Conservation (phyloP, 495 filamentous ascomycete species). For the Parathielavia hyrcaniae region DNA sequence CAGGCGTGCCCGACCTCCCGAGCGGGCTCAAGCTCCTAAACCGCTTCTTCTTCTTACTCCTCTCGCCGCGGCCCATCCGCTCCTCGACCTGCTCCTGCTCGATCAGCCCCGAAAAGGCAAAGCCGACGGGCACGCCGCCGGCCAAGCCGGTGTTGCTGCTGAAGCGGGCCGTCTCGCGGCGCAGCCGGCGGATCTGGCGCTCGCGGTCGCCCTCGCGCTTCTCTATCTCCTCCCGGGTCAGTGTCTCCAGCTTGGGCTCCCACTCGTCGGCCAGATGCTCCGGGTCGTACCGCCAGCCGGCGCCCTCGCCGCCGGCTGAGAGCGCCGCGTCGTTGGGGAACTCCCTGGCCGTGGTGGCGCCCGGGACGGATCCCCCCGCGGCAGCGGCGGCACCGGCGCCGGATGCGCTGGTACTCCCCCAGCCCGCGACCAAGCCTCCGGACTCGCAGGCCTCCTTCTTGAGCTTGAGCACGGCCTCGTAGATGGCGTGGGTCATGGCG, state of each 20-base stretch:
- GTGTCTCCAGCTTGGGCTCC: slow-evolving; percentile 85
- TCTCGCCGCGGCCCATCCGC: slow-evolving; percentile 75
- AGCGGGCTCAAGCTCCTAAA: slow-evolving; percentile 77
- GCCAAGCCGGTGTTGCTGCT: slow-evolving; percentile 75
- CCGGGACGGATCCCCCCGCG: slow-evolving; percentile 48
- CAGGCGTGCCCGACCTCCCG: slow-evolving; percentile 60
- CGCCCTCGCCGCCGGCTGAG: slow-evolving; percentile 51
- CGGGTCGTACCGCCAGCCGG: slow-evolving; percentile 90
- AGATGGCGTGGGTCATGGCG: slow-evolving; percentile 91
- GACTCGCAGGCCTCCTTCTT: slow-evolving; percentile 96
- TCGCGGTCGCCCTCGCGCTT: slow-evolving; percentile 94
- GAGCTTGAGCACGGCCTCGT: slow-evolving; percentile 84
- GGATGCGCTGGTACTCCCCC: slow-evolving; percentile 19
- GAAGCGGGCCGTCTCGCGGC: slow-evolving; percentile 88
- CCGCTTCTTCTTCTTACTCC: slow-evolving; percentile 87
- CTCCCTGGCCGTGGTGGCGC: slow-evolving; percentile 39
- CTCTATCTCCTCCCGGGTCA: slow-evolving; percentile 96
- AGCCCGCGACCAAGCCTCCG: slow-evolving; percentile 67
- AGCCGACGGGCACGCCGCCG: slow-evolving; percentile 54
- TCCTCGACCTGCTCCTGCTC: slow-evolving; percentile 54
- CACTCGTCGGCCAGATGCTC: slow-evolving; percentile 86
- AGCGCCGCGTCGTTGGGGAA: slow-evolving; percentile 86
- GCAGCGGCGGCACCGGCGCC: slow-evolving; percentile 29
- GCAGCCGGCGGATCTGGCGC: slow-evolving; percentile 74
- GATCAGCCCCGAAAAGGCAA: slow-evolving; percentile 52